Base-by-base conservation (phyloP, 2,329 filamentous ascomycete species). In the Mollisiaceae sp. region DNA sequence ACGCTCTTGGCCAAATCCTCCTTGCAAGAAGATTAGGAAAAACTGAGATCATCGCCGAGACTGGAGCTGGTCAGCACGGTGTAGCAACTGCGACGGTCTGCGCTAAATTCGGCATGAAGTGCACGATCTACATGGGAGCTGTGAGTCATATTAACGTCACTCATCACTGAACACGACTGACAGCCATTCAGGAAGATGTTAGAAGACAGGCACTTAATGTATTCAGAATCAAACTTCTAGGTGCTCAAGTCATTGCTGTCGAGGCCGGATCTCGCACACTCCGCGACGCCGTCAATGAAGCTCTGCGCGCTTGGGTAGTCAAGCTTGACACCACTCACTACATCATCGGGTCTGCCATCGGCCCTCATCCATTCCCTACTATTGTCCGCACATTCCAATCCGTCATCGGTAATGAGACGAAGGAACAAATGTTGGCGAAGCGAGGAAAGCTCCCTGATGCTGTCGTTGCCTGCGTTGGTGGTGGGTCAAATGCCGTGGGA, bases 361-460 rank as follows among this genome's bases (percentile, higher is more conserved):
- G 95, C 0, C 95, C 95, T 57, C 95, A 99, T 78, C 95, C 95
- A 12, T 98, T 97, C 89, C 95, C 95, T 0, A 97, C 93, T 60
- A 98, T 98, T 69, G 95, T 98, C 60, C 90, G 95, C 67, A 97
- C 94, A 0, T 97, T 99, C 89, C 95, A 98, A 81, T 95, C 91
- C 5, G 91, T 99, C 68, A 99, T 99, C 71, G 95, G 95, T 63
- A 87, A 91, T 72, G 95, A 99, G 83, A 97, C 95, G 54, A 97
- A 95, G 83, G 81, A 89, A 73, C 94, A 98, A 81, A 94, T 99
- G 90, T 82, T 88, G 68, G 88, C 90, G 76, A 88, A 92, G 78
- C 88, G 90, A 57, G 92, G 93, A 71, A 94, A 95, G 80, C 88
- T 99, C 1, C 95, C 95, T 4, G 95, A 99, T 73, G 95, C 94